Percentiles rank a stretch among this genome's conserved stretches.
phyloP scores from a whole-genome alignment of 148 eudicot genomes.

The Drosera capensis region DNA sequence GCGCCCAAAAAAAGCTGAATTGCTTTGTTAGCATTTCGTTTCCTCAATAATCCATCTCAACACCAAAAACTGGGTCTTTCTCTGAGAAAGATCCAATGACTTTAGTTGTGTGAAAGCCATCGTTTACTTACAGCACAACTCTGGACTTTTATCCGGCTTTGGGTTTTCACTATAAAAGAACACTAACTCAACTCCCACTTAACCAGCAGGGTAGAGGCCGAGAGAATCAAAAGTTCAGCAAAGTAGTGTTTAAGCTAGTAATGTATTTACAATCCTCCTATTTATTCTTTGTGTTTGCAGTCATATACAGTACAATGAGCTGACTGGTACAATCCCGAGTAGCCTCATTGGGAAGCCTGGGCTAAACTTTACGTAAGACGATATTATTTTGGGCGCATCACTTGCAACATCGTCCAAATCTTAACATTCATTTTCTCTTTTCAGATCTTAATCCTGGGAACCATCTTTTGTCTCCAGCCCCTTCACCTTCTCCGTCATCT shows the following conservation, averaged over 20 bases:
- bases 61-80: no score
- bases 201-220: no score
- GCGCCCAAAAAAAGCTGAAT: no score
- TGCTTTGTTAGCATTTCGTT: no score
- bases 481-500: constrained; percentile 2
- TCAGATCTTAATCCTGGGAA: constrained; percentile 69
- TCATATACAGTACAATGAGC: constrained; percentile 59
- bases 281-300: constrained; percentile 21
- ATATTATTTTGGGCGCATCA: neutral
- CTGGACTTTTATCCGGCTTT: no score
- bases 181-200: no score
- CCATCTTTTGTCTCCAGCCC: constrained; percentile 23
- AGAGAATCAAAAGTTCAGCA: neutral
- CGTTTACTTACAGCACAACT: no score
- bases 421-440: constrained; percentile 6
- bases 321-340: constrained; percentile 58
- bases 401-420: neutral
- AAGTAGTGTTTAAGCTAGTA: neutral
- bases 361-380: constrained; percentile 52
- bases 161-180: no score
- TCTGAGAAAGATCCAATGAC: no score
- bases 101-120: no score
- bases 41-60: no score
- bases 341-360: constrained; percentile 45
- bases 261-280: neutral